Base-by-base conservation (phyloP, 2,329 filamentous ascomycete species). In the Grosmannia serpens region DNA sequence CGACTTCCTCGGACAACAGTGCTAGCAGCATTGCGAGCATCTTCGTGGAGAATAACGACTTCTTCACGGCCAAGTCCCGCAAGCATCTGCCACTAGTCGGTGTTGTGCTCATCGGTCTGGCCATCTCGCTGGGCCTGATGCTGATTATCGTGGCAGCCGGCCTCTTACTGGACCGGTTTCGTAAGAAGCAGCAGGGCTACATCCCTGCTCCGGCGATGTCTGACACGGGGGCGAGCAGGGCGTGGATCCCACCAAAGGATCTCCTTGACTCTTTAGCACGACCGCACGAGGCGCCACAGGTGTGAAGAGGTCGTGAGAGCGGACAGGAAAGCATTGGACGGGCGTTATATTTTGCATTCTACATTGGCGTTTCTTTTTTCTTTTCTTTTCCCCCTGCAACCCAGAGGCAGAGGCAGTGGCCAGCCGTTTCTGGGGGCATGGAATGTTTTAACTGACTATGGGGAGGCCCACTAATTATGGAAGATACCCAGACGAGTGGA, bases 1-100 rank as follows among this genome's bases (percentile, higher is more conserved):
- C 91, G 2, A 87, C 83, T 52, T 86, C 79, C 60, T 73, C 79
- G 15, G 78, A 84, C 66, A 84, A 84, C 60, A 77, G 78, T 15
- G 76, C 82, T 13, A 90, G 91, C 54, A 91, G 84, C 65, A 82
- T 99, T 66, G 85, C 87, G 38, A 84, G 83, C 64, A 79, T 97
- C 62, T 95, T 99, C 70, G 87, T 91, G 13, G 85, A 95, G 73
- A 87, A 89, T 54, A 76, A 86, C 62, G 84, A 88, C 68, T 88
- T 89, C 68, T 94, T 96, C 73, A 79, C 75, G 29, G 74, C 78
- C 59, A 71, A 49, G 49, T 58, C 63, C 31, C 79, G 72, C 61
- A 74, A 76, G 55, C 78, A 84, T 64, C 77, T 94, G 65, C 84
- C 87, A 13, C 74, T 89, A 51, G 89, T 87, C 53, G 88, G 89